phyloP scores from a whole-genome alignment of 2,329 filamentous ascomycete genomes.

The Apiospora hydei region DNA sequence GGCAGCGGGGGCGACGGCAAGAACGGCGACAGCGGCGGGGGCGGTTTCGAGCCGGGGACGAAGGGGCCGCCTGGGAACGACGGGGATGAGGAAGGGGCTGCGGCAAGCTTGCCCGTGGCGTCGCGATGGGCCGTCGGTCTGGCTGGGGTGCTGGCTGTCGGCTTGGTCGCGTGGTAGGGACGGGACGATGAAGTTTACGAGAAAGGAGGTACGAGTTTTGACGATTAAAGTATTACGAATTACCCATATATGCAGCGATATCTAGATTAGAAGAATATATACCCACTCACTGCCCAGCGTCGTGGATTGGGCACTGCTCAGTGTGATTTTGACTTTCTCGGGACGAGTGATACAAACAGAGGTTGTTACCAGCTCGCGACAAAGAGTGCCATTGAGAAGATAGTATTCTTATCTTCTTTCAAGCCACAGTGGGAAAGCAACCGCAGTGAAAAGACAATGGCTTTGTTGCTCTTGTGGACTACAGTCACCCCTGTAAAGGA shows the following conservation, averaged over 20 bases:
- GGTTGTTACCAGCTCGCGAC: neutral
- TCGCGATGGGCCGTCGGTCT: neutral
- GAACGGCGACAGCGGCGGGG: slow-evolving; percentile 41
- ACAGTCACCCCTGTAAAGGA: neutral
- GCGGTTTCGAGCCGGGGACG: slow-evolving; percentile 46
- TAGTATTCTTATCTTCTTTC: neutral
- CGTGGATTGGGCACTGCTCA: neutral
- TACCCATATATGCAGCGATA: neutral
- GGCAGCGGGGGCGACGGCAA: slow-evolving; percentile 40
- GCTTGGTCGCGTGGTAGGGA: neutral
- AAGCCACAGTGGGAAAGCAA: neutral
- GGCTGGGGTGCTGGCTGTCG: neutral
- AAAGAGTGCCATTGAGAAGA: neutral
- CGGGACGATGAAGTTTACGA: neutral
- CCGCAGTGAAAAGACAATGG: neutral
- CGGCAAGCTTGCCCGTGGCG: neutral
- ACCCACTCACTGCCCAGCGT: neutral
- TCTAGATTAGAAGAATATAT: neutral
- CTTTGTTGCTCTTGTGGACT: neutral
- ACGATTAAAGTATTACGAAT: neutral
- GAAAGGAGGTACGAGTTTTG: neutral
- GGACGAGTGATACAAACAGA: neutral
- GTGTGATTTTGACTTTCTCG: neutral
- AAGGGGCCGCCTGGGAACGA: slow-evolving; percentile 27
- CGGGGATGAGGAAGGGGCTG: neutral